Evolutionary conservation across 2,329 filamentous ascomycete genomes (phyloP), one percentile per base, ranked within the genome.

Genomic region (Hymenoscyphus fructigenus): DNA sequence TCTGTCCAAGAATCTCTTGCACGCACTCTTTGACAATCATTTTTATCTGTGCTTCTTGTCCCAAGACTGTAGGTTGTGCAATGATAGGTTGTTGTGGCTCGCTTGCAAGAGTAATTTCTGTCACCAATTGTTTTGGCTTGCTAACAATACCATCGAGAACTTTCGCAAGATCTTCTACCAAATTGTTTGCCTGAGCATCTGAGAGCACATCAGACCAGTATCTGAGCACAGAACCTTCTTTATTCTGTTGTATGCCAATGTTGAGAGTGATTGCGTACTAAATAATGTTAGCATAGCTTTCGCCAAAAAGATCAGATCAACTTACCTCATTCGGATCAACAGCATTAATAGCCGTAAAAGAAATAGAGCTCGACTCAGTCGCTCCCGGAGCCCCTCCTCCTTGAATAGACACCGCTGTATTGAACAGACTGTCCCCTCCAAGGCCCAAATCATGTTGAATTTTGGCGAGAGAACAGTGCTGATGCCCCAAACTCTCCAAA

Each of bases 401-500:
- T 55, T 64, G 65, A 12, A 70, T 65, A 17, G 71, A 71, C n/a
- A 73, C 44, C 4, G 66, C 64, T 15, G 71, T 73, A 62, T 73
- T 73, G 60, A 73, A 73, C 10, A 73, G 50, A n/a, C 59, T 47
- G 17, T 63, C 41, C 5, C 67, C 67, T 53, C 60, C 62, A 32
- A 50, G 28, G 14, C 32, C 59, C 2, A 71, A 60, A 10, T 60
- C 58, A 62, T 72, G 68, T 59, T 80, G 78, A 17, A 81, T 76
- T 58, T 78, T 74, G 4, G 78, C 78, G 5, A 81, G 72, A 1
- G 82, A 82, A 69, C 78, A 81, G 65, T 76, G 78, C 63, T 71
- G 70, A 32, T 74, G 70, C 6, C 75, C 71, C 0, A 79, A 66
- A 4, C 76, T 75, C 1, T 73, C 64, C 5, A 78, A 71, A 32